Evolutionary conservation across 2,329 filamentous ascomycete species (phyloP), one percentile per base, ranked within the genome.

Genomic region (Periconia sp.): DNA sequence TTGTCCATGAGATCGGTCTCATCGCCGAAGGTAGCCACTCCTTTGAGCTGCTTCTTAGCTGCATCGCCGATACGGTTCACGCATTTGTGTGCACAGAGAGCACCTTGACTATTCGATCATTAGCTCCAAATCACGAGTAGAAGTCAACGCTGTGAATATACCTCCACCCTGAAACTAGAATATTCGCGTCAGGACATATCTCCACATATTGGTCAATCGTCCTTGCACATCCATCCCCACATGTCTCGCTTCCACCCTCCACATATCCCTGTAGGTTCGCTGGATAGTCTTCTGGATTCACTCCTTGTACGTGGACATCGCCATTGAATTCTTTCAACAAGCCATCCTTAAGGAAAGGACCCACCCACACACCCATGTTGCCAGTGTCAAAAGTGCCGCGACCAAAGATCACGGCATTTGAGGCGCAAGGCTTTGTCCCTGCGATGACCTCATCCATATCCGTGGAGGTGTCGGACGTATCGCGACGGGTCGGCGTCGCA

Each of bases 311-410:
- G 10, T 32, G 21, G 6, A 44, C 36, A 17, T 30, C 36, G 31
- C 32, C 46, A 10, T 44, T 26, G 15, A 44, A 33, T 7, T 40
- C 29, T 2, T 29, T 13, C 10, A 34, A 11, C 10, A 39, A 8
- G 17, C 13, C 43, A n/a, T 39, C 24, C 8, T 43, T 34, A 21
- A 51, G 35, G 3, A 22, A 26, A 1, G 48, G 40, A 18, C 48
- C 48, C 3, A 48, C 40, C 48, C 48, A 51, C 1, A 51, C 44
- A 16, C 48, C 48, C 6, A 51, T 19, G 32, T 51, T 48, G 1
- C 48, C 48, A 13, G 44, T 36, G 26, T 51, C 48, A 15, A 51
- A 51, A 8, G 48, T 51, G 7, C 48, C 48, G 19, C 48, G 48
- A 4, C 24, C 48, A 30, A 51, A 51, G 13, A 48, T 28, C 3